Evolutionary conservation across 306 rosid species (phyloP), one percentile per base, ranked within the genome.

Genomic region (Cercis canadensis): DNA sequence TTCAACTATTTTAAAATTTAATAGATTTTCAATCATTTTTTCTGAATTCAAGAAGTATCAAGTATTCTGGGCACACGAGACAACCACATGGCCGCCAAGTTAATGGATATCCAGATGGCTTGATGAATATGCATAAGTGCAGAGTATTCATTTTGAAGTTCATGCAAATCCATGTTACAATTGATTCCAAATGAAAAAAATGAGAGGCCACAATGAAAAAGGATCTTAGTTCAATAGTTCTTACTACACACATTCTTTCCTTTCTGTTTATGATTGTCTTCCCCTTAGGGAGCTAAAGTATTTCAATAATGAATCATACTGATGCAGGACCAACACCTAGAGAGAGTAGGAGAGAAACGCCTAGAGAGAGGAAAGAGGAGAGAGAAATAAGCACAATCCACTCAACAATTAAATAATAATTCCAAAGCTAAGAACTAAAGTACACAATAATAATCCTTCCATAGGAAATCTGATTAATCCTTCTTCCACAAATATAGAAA

Each of bases 151-250:
- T 46, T 36, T 13, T 34, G 47, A 50, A 24, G 50, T 11, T 14
- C 12, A 70, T 11, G 24, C 50, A 70, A 60, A 19, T 19, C 33
- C 51, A 37, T 21, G 69, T 29, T 19, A 12, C 31, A 14, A 39
- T 36, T 19, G 18, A 72, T 61, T 60, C n/a, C 49, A n/a, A n/a
- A n/a, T n/a, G n/a, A n/a, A 43, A 12, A 43, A 11, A 54, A 52
- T 51, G 39, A n/a, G n/a, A n/a, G n/a, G n/a, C n/a, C 39, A 34
- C 39, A 34, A 34, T 7, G 4, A 34, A 34, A 7, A 34, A 34
- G 39, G 39, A 34, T 34, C 4, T 7, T 34, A 34, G 39, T 7
- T n/a, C n/a, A n/a, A n/a, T n/a, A n/a, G 39, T 34, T 34, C 39
- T 34, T 34, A 34, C 4, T 7, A 34, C 58, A 56, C 40, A 15